Evolutionary conservation across 2,329 filamentous ascomycete genomes (phyloP).

Genomic region (Canariomyces notabilis): DNA sequence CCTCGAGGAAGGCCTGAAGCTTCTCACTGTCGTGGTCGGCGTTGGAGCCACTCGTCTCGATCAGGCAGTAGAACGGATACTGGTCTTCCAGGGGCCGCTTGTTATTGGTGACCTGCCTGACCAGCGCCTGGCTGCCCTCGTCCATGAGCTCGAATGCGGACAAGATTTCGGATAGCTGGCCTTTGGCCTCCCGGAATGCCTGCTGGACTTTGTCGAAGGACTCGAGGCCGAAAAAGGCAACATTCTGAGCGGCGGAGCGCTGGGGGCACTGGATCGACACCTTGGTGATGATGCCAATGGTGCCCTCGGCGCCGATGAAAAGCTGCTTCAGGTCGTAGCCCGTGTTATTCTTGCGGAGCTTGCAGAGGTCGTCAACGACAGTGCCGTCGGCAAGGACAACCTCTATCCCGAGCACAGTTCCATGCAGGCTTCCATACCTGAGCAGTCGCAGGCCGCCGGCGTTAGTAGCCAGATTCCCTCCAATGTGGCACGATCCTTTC

Average conservation of each 20-base stretch:
- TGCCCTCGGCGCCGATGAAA: constrained; percentile 93
- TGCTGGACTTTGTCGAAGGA: constrained; percentile 84
- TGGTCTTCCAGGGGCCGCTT: constrained; percentile 76
- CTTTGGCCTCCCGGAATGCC: constrained; percentile 85
- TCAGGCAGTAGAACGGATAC: constrained; percentile 90
- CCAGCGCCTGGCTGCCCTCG: constrained; percentile 70
- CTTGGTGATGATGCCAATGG: constrained; percentile 88
- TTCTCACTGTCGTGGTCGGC: constrained; percentile 90
- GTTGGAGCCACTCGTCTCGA: constrained; percentile 95
- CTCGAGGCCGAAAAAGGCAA: constrained; percentile 87
- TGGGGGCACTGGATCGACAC: constrained; percentile 87
- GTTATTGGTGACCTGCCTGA: constrained; percentile 67
- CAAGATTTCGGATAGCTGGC: constrained; percentile 86
- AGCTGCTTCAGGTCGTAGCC: constrained; percentile 96
- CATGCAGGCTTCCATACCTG: constrained; percentile 90
- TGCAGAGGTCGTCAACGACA: constrained; percentile 81
- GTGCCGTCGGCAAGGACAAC: constrained; percentile 92
- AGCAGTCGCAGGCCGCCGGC: constrained; percentile 86
- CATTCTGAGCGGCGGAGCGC: constrained; percentile 81
- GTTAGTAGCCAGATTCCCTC: constrained; percentile 93
- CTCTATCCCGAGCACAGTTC: constrained; percentile 86
- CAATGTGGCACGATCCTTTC: constrained; percentile 94
- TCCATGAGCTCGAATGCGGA: constrained; percentile 99
- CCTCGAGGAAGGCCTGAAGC: constrained; percentile 81
- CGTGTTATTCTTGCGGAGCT: constrained; percentile 95